These are phyloP conservation scores for Trichoderma sp. DNA, from an alignment of 2,329 filamentous ascomycete species.

Conservation along the genomic window DNA sequence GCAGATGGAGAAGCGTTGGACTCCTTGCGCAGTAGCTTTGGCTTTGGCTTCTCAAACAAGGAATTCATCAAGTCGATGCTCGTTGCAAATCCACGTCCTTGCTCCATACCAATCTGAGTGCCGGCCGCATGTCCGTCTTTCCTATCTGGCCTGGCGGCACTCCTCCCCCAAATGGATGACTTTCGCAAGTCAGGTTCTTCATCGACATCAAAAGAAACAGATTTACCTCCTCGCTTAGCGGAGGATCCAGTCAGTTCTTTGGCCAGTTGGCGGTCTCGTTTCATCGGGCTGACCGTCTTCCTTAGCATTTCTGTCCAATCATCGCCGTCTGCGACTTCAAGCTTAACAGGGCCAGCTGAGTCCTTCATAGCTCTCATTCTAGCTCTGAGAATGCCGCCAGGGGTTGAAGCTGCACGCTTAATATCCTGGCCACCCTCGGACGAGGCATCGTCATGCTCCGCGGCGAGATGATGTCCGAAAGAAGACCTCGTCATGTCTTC, in stretches of 20 bases:
- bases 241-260: constrained; percentile 61
- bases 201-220: constrained; percentile 35
- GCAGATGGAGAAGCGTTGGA: constrained; percentile 53
- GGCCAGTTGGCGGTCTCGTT: constrained; percentile 80
- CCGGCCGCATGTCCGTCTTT: constrained; percentile 35
- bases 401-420: constrained; percentile 50
- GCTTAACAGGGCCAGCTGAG: constrained; percentile 58
- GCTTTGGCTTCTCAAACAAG: constrained; percentile 75
- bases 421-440: constrained; percentile 53
- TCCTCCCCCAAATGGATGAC: constrained; percentile 42
- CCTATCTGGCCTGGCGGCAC: constrained; percentile 35
- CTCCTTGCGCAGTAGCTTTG: constrained; percentile 59
- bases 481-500: constrained; percentile 79
- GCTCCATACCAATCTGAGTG: constrained; percentile 42
- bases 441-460: constrained; percentile 67
- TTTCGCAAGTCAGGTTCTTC: constrained; percentile 55
- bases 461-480: constrained; percentile 71
- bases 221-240: constrained; percentile 33
- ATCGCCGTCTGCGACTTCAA: constrained; percentile 68
- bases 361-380: constrained; percentile 65
- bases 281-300: constrained; percentile 90
- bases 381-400: constrained; percentile 64
- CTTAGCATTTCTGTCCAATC: constrained; percentile 94
- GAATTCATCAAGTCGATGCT: constrained; percentile 97
- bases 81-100: constrained; percentile 72